Conservation (phyloP, 441 rosid genomes). For the Erysimum cheiri region DNA sequence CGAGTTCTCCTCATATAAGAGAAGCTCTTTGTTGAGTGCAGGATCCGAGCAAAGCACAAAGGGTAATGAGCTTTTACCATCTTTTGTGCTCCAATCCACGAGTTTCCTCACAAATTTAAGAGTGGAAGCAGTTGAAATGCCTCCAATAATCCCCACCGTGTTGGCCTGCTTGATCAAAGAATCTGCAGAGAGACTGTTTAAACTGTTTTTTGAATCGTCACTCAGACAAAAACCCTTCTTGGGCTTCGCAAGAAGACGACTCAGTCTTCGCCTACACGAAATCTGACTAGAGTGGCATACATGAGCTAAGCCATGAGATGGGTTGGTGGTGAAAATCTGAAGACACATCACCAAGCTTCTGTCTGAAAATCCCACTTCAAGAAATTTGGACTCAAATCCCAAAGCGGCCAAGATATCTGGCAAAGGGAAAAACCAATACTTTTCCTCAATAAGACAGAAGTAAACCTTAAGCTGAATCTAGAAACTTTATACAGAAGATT, state of each 20-base stretch:
- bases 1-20: constrained; percentile 48
- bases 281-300: constrained; percentile 39
- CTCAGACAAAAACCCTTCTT: constrained; percentile 47
- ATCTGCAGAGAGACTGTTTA: constrained; percentile 39
- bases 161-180: constrained; percentile 55
- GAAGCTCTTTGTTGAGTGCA: constrained; percentile 55
- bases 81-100: constrained; percentile 60
- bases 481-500: constrained; percentile 12
- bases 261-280: constrained; percentile 44
- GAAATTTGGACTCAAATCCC: constrained; percentile 11
- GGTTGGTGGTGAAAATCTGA: constrained; percentile 47
- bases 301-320: constrained; percentile 45
- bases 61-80: constrained; percentile 55
- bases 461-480: constrained; percentile 18
- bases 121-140: constrained; percentile 59
- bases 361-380: constrained; percentile 40
- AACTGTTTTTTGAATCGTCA: constrained; percentile 39
- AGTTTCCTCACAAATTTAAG: constrained; percentile 63
- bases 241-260: constrained; percentile 52
- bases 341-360: constrained; percentile 56
- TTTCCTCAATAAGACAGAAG: constrained; percentile 27
- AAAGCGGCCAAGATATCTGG: background rate
- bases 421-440: background rate
- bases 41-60: constrained; percentile 79
- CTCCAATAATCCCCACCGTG: constrained; percentile 78